phyloP scores from a whole-genome alignment of 2,329 filamentous ascomycete genomes.

The Claviceps paspali region DNA sequence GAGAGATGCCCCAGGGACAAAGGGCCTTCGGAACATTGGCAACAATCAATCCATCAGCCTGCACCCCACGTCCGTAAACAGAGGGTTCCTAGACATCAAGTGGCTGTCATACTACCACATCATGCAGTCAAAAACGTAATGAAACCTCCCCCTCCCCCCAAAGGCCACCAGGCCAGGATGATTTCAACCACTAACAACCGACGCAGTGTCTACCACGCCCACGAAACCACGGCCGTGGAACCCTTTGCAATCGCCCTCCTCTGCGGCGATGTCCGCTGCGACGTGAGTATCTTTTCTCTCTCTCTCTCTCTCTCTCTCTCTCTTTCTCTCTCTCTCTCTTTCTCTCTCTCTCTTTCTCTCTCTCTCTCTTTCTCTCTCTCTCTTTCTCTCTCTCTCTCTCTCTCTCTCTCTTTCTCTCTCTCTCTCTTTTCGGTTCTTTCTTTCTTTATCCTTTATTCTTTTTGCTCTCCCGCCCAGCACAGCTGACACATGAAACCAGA shows the following conservation, averaged over 20 bases:
- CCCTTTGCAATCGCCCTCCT: constrained; percentile 72
- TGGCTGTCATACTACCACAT: constrained; percentile 96
- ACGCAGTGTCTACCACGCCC: constrained; percentile 68
- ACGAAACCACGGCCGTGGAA: constrained; percentile 70
- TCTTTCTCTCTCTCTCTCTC: too few relatives aligned
- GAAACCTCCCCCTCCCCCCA: not conserved
- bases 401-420: too few relatives aligned
- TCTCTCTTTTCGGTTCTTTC: too few relatives aligned
- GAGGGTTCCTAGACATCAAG: constrained; percentile 47
- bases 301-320: not conserved
- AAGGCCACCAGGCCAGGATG: too few relatives aligned
- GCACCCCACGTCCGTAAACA: constrained; percentile 82
- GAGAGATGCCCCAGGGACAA: constrained; percentile 51
- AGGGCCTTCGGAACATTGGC: constrained; percentile 77
- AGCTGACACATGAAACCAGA: constrained; percentile 31
- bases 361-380: too few relatives aligned
- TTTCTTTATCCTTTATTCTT: too few relatives aligned
- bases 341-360: not conserved
- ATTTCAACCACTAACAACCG: constrained; percentile 6
- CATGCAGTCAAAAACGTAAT: constrained; percentile 75
- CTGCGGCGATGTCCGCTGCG: constrained; percentile 78
- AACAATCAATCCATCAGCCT: constrained; percentile 86
- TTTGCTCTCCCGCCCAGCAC: too few relatives aligned
- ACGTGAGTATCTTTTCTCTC: constrained; percentile 32
- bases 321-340: too few relatives aligned